phyloP scores from a whole-genome alignment of 768 basidiomycete species.

The Mycena indigotica region DNA sequence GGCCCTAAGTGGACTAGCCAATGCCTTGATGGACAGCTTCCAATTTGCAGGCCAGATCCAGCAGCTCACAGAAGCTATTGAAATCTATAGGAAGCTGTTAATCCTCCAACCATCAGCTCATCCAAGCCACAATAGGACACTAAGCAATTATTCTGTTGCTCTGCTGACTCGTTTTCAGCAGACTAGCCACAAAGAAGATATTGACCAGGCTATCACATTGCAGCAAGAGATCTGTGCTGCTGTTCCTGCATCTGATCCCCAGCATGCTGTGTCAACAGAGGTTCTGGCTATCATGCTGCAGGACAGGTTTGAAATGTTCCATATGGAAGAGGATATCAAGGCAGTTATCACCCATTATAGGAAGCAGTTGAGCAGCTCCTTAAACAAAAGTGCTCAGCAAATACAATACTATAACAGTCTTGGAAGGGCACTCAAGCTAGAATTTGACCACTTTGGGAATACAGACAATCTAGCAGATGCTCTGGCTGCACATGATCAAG shows the following conservation, averaged over 20 bases:
- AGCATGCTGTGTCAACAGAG: slow-evolving; percentile 6
- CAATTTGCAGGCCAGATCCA: slow-evolving; percentile 27
- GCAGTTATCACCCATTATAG: slow-evolving; percentile 20
- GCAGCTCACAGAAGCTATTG: slow-evolving; percentile 30
- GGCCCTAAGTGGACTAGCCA: slow-evolving; percentile 18
- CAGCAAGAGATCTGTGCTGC: slow-evolving; percentile 9
- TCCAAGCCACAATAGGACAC: slow-evolving; percentile 2
- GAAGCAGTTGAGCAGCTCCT: not conserved
- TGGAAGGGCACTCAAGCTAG: not conserved
- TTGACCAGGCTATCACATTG: not conserved
- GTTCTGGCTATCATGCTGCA: slow-evolving; percentile 15
- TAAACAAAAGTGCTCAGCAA: too few species aligned
- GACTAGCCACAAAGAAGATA: not conserved
- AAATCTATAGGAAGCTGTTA: slow-evolving; percentile 20
- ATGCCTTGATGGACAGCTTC: slow-evolving; percentile 24
- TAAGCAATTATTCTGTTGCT: not conserved
- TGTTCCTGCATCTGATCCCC: slow-evolving; percentile 7
- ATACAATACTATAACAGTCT: not conserved
- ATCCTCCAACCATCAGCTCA: slow-evolving; percentile 4
- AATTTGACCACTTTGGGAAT: not conserved
- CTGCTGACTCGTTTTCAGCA: not conserved
- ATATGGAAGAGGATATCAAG: slow-evolving; percentile 19
- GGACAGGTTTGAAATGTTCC: slow-evolving; percentile 24
- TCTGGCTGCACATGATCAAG: not conserved
- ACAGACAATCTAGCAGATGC: not conserved